phyloP scores from a whole-genome alignment of 495 filamentous ascomycete genomes.

The Penicillium atrosanguineum region DNA sequence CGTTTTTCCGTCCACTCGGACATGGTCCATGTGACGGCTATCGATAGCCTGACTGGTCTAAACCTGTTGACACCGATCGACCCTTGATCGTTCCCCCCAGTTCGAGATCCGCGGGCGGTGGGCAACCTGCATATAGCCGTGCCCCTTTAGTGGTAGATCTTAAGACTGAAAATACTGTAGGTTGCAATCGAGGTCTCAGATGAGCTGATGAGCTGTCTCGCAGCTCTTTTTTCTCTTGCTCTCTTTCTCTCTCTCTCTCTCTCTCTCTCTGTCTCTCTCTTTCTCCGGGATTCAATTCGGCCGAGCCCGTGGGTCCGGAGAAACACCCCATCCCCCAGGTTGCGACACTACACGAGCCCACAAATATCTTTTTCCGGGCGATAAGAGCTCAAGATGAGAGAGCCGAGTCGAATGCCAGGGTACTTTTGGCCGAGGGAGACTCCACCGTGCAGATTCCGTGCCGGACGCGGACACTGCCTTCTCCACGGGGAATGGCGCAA shows the following conservation, averaged over 20 bases:
- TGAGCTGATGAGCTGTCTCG: not conserved
- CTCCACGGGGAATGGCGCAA: constrained; percentile 19
- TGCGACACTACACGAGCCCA: not conserved
- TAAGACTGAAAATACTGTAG: not conserved
- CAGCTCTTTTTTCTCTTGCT: not conserved
- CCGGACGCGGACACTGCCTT: not conserved
- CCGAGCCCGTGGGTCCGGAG: not conserved
- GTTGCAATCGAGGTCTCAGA: not conserved
- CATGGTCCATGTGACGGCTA: constrained; percentile 16
- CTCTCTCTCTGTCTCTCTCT: not conserved
- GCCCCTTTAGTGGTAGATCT: constrained; percentile 25
- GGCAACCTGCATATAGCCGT: constrained; percentile 16
- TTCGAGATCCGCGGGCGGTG: constrained; percentile 13
- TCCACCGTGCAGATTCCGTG: not conserved
- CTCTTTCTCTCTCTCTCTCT: not conserved
- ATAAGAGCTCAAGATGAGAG: not conserved
- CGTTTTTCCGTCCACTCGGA: not conserved
- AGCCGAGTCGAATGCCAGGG: not conserved
- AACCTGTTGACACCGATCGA: not conserved
- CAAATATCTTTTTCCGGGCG: not conserved
- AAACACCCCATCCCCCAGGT: not conserved
- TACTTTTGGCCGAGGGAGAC: not conserved
- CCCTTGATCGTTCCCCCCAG: not conserved
- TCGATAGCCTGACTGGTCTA: constrained; percentile 18
- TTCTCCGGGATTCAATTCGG: not conserved